Evolutionary conservation across 176 grass and related monocot species (phyloP).

Genomic region (Miscanthus lutarioriparius): DNA sequence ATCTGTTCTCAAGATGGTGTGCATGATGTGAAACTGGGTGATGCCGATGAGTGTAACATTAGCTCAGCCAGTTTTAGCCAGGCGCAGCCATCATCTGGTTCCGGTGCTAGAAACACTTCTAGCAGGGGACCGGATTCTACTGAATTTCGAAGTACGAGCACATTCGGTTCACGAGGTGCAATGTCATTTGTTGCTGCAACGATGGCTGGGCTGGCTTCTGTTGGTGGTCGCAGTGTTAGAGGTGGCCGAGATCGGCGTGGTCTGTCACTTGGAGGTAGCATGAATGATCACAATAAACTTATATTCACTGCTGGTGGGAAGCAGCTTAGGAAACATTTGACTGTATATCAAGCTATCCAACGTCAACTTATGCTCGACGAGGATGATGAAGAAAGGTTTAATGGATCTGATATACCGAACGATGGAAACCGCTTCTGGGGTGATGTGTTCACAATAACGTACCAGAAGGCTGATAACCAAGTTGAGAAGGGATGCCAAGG

Average conservation of each 20-base stretch:
- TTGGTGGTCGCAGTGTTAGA: conserved; percentile 65
- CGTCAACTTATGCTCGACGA: conserved; percentile 77
- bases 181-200: conserved; percentile 96
- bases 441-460: conserved; percentile 92
- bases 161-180: conserved; percentile 78
- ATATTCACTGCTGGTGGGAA: conserved; percentile 78
- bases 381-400: conserved; percentile 86
- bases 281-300: conserved; percentile 63
- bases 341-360: conserved; percentile 93
- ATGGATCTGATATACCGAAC: conserved; percentile 63
- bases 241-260: conserved; percentile 70
- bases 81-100: conserved; percentile 55
- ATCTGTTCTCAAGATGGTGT: conserved; percentile 73
- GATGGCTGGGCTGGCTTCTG: conserved; percentile 90
- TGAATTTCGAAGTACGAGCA: conserved; percentile 57
- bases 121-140: conserved; percentile 44
- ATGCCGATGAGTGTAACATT: conserved; percentile 56
- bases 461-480: conserved; percentile 80
- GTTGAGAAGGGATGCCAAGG: conserved; percentile 55
- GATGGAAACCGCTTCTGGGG: conserved; percentile 85
- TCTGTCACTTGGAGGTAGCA: conserved; percentile 51
- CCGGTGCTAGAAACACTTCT: conserved; percentile 57
- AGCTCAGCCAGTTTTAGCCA: conserved; percentile 58
- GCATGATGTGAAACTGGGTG: conserved; percentile 85
- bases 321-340: conserved; percentile 85